Base-by-base conservation (phyloP, 202 grass and related monocot genomes). In the Setaria viridis region DNA sequence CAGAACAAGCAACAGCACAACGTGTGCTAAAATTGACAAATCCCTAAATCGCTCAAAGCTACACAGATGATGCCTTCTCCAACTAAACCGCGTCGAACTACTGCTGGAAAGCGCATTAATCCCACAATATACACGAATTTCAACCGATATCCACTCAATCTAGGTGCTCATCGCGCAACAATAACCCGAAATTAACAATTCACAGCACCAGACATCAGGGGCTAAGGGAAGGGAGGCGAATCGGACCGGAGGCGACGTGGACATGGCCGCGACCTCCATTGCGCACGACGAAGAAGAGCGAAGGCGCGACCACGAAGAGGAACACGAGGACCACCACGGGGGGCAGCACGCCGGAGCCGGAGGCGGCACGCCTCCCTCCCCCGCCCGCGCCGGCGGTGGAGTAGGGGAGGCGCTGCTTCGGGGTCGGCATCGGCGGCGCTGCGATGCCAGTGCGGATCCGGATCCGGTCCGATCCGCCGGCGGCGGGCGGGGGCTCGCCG, bases 321-420 rank as follows among this genome's bases (percentile, higher is more conserved):
- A 96, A 93, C 4, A 96, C 86, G 56, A 93, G 88, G 33, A 99
- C 74, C 74, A 93, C 79, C 67, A 83, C 80, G 19, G 90, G 88
- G 15, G 85, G 82, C 63, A 86, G 47, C 60, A 85, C 77, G 58
- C 78, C 49, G 11, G 74, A 70, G 51, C 77, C 74, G 42, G 83
- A 54, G 33, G 70, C 76, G 70, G 56, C 64, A 81, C 85, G 90
- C 91, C 93, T 89, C 72, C 90, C 89, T 49, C 84, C 83, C 3
- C 82, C 74, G 21, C 80, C 86, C 14, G 25, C 49, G 33, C 70
- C 79, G 9, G 76, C 64, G 10, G 62, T 68, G 48, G 89, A 63
- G 88, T 85, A 77, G 64, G 82, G 72, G 58, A 86, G 75, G 63
- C 88, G 87, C 91, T 91, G 90, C 93, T 89, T 95, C 46, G 92